A percentile compares a stretch with the other conserved stretches of the same genome.
Conservation (phyloP, 2,329 filamentous ascomycete genomes). For the Sporothrix phasma region DNA sequence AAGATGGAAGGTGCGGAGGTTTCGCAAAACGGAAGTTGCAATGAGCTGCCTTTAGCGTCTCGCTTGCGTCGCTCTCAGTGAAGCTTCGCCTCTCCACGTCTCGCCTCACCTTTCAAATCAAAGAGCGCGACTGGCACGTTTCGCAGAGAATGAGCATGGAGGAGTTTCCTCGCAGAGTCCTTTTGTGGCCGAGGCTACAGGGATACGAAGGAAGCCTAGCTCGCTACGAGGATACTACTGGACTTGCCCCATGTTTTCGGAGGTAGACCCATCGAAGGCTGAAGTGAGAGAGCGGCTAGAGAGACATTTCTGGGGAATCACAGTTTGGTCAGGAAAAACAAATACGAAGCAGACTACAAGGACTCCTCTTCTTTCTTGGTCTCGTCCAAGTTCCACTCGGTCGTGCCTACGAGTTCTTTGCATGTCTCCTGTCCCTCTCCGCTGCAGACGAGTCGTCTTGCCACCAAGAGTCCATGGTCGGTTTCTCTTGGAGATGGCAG, state of each 20-base stretch:
- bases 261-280: neutral
- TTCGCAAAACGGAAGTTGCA: constrained; percentile 9
- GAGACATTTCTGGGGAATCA: neutral
- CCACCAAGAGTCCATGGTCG: neutral
- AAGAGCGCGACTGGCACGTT: neutral
- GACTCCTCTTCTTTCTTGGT: neutral
- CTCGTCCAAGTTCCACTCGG: neutral
- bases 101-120: neutral
- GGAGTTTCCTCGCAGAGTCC: neutral
- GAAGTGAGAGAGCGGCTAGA: neutral
- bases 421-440: neutral
- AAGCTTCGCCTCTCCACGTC: constrained; percentile 1
- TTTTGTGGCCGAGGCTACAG: constrained; percentile 2
- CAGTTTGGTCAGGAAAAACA: neutral
- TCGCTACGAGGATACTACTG: neutral
- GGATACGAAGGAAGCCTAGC: neutral
- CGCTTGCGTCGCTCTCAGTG: neutral
- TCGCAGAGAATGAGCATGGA: neutral
- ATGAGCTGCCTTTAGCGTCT: neutral
- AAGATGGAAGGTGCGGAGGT: neutral
- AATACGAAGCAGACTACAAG: neutral
- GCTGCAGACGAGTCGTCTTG: neutral
- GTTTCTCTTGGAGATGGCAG: neutral
- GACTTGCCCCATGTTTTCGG: neutral
- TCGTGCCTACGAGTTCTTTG: too few species aligned